These are phyloP conservation scores for Scenedesmus sp. DNA, from an alignment of 163 green algal species.

Conservation along the genomic window DNA sequence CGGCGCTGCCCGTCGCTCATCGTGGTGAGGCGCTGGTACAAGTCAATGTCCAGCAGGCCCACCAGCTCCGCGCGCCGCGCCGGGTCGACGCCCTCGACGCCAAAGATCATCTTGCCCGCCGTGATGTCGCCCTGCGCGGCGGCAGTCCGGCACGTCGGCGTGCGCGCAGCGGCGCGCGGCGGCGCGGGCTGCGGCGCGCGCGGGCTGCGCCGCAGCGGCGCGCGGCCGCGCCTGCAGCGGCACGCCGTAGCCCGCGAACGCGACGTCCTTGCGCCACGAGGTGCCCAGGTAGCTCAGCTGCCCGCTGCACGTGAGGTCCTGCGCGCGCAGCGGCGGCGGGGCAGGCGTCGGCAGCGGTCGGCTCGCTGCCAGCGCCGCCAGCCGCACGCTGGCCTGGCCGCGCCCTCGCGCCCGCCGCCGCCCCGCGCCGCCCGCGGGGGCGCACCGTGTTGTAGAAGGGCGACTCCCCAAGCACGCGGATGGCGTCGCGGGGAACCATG, in stretches of 20 bases:
- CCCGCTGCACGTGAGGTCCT: constrained; percentile 82
- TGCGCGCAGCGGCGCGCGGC: background rate
- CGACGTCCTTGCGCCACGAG: constrained; percentile 93
- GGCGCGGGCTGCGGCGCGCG: background rate
- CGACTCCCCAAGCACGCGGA: constrained; percentile 86
- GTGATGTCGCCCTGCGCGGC: constrained; percentile 88
- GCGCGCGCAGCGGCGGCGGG: background rate
- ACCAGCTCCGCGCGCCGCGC: constrained; percentile 76
- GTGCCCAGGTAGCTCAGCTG: constrained; percentile 90
- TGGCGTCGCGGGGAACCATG: constrained; percentile 84
- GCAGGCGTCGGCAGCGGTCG: no score
- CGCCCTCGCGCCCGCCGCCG: no score
- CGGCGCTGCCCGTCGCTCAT: constrained; percentile 98
- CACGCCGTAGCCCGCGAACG: constrained; percentile 86
- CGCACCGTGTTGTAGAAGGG: constrained; percentile 94
- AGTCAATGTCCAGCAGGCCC: constrained; percentile 92
- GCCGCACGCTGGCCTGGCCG: no score
- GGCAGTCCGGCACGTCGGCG: background rate
- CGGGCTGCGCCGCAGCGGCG: background rate
- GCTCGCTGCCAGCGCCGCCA: no score
- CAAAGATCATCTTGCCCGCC: constrained; percentile 93
- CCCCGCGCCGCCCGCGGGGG: no score
- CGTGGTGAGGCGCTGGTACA: constrained; percentile 92
- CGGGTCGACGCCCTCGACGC: constrained; percentile 85
- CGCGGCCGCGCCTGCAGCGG: constrained; percentile 66